Evolutionary conservation across 441 rosid genomes (phyloP), one percentile per base, ranked within the genome.

Genomic region (Melastoma candidum): DNA sequence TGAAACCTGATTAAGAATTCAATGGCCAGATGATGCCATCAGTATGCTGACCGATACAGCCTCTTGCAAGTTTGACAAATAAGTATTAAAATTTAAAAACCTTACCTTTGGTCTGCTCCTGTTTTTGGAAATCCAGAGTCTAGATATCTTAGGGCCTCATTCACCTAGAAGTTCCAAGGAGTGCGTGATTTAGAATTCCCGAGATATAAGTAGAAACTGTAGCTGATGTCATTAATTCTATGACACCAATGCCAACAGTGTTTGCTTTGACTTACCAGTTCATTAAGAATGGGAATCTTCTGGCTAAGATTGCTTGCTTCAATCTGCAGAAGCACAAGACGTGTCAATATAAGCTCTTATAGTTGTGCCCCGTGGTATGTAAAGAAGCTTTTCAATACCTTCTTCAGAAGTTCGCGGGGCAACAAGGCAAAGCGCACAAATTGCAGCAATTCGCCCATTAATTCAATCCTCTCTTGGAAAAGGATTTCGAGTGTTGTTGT

Each of bases 391-490:
- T 51, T 14, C 41, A 52, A 24, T 73, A 94, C 99, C 90, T 78
- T 87, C 68, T 75, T 58, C 65, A 94, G 90, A 65, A 90, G 66
- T 67, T 68, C 65, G 56, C 53, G 59, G 45, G 99, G 80, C 70
- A 94, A 56, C 66, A 90, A 74, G n/a, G 92, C 82, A 77, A 87
- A 90, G 64, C 99, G 85, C 56, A 85, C 87, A 63, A 57, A 79
- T 36, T 86, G 79, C 66, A 90, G 65, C 62, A 90, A 59, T 64
- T 76, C 77, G 69, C 71, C 63, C 60, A 87, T 64, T 26, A 70
- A 63, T 54, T 71, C 77, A 71, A 83, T 78, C 79, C 95, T 84
- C 50, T 81, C 96, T 61, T 71, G 57, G 55, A 81, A 83, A 72
- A 79, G 68, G 58, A 47, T 58, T 48, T 77, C 83, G 44, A 76